Conservation (phyloP, 2,329 filamentous ascomycete genomes). For the Nemania serpens region DNA sequence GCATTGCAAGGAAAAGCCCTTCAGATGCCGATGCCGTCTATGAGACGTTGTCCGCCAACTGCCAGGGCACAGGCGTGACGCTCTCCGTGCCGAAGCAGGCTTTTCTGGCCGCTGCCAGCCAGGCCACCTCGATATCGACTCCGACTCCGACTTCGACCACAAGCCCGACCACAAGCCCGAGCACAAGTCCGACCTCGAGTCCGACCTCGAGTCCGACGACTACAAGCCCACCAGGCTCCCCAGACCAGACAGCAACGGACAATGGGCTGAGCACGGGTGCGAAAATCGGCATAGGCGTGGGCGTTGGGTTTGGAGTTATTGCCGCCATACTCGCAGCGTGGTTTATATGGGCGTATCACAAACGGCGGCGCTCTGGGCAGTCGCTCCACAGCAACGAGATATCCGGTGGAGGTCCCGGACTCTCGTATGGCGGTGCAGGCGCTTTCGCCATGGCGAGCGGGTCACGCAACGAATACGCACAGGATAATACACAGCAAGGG, state of each 20-base stretch:
- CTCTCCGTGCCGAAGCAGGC: constrained; percentile 48
- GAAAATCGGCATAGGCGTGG: constrained; percentile 49
- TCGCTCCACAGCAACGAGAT: constrained; percentile 16
- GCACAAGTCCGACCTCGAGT: background rate
- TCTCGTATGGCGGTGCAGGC: background rate
- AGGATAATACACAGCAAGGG: constrained; percentile 31
- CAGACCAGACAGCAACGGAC: constrained; percentile 17
- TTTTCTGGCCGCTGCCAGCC: constrained; percentile 44
- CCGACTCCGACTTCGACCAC: constrained; percentile 28
- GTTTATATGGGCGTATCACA: constrained; percentile 40
- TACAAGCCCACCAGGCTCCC: constrained; percentile 16
- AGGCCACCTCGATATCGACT: constrained; percentile 26
- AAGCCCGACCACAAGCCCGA: background rate
- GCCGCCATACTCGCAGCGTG: constrained; percentile 33
- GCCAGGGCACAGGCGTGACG: constrained; percentile 49
- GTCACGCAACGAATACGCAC: constrained; percentile 30
- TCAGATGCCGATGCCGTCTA: constrained; percentile 50
- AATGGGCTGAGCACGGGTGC: constrained; percentile 42
- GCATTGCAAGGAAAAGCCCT: constrained; percentile 46
- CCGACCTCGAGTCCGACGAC: background rate
- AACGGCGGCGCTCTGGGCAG: constrained; percentile 27
- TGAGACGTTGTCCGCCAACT: constrained; percentile 49
- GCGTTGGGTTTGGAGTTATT: constrained; percentile 39
- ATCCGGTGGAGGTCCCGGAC: constrained; percentile 10
- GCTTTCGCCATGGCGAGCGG: background rate